These are phyloP conservation scores for Stephania cephalantha DNA, from an alignment of 164 flowering plant species.

Conservation along the genomic window DNA sequence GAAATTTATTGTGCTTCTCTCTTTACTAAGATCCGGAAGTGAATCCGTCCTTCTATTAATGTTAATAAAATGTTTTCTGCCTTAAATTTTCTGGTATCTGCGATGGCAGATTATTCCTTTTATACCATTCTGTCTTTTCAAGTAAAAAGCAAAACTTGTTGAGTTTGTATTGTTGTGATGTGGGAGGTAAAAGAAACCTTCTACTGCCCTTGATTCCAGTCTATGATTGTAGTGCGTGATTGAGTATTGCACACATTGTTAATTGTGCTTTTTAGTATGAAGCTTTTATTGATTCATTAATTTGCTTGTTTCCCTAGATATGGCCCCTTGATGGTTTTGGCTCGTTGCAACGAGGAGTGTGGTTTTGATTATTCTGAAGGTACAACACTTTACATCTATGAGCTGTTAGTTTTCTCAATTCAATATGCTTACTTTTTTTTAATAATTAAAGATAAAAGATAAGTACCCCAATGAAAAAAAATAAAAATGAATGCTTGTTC, in stretches of 20 bases:
- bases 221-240: background rate
- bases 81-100: too few species aligned
- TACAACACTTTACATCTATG: background rate
- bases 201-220: background rate
- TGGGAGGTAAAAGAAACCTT: background rate
- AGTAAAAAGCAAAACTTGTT: background rate
- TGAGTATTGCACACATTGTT: background rate
- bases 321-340: slow-evolving; percentile 51
- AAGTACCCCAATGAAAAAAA: too few species aligned
- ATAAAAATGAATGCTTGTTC: too few species aligned
- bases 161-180: background rate
- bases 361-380: slow-evolving; percentile 1
- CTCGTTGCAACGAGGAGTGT: slow-evolving; percentile 19
- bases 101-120: background rate
- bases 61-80: background rate
- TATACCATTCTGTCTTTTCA: background rate
- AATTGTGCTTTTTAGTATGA: background rate
- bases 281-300: background rate
- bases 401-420: background rate
- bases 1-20: background rate
- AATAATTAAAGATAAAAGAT: too few species aligned
- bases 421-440: too few species aligned
- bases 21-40: too few species aligned
- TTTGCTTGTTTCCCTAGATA: slow-evolving; percentile 25
- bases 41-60: background rate